phyloP scores from a whole-genome alignment of 306 rosid genomes.

The Trichosanthes cucumerina region DNA sequence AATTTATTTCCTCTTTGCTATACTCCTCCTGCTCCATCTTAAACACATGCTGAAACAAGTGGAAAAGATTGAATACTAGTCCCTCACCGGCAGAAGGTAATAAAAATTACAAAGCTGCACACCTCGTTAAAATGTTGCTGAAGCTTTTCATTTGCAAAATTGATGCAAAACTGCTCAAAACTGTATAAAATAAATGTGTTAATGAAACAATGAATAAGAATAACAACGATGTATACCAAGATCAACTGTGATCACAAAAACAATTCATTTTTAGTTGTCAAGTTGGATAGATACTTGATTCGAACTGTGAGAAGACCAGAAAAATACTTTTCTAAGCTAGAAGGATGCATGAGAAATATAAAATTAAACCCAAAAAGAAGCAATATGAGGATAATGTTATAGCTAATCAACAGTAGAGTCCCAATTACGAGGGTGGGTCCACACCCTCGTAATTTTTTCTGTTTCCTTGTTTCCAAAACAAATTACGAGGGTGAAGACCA shows the following conservation, averaged over 20 bases:
- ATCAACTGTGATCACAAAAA: not conserved
- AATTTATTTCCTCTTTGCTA: conserved; percentile 85
- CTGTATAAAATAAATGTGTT: conserved; percentile 30
- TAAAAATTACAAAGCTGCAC: conserved; percentile 4
- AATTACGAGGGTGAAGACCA: not conserved
- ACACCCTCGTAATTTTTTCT: no score
- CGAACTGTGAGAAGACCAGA: not conserved
- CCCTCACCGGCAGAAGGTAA: not conserved
- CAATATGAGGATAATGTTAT: not conserved
- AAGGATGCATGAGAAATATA: not conserved
- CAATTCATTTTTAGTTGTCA: not conserved
- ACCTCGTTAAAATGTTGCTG: conserved; percentile 99
- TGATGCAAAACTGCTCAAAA: conserved; percentile 98
- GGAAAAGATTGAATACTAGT: conserved; percentile 11
- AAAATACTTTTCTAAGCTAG: not conserved
- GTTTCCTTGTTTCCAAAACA: no score
- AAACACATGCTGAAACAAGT: conserved; percentile 74
- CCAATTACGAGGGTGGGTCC: not conserved
- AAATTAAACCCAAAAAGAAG: not conserved
- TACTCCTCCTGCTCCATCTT: conserved; percentile 99
- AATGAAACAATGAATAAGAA: conserved; percentile 2
- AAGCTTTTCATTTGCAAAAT: conserved; percentile 98
- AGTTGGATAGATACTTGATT: not conserved
- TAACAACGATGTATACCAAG: not conserved
- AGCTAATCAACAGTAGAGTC: not conserved